Evolutionary conservation across 1,139 yeast species (phyloP), one percentile per base, ranked within the genome.

Genomic region (Barnettozyma hawaiiensis): DNA sequence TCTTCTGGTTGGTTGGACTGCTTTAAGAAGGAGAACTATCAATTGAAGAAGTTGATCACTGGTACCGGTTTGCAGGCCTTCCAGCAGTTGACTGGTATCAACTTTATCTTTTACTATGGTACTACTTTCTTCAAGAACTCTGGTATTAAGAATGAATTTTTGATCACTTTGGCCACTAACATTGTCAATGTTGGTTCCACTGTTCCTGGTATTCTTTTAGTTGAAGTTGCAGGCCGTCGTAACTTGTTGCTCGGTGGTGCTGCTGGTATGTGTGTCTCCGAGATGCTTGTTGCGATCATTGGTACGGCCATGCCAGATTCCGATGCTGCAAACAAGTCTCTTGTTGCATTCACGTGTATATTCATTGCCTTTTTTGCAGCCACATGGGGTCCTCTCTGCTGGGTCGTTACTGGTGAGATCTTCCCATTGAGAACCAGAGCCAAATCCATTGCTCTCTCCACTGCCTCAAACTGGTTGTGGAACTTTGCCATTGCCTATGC

Each of bases 391-490:
- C 89, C 90, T 34, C 70, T 78, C 47, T 76, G 77, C 34, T 83
- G 90, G 90, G 87, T 85, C 39, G 69, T 81, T 47, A 71, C 80
- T 48, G 83, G 85, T 40, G 94, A 84, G 62, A 70, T 81, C 47
- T 84, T 72, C 68, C 80, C 86, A 45, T 70, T 83, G 48, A 73
- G 80, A 47, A 75, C 81, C 48, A 73, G 94, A 65, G 85, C 83
- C 56, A 80, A 79, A 62, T 83, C 87, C 9, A 80, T 82, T 49
- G 78, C 90, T 27, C 60, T 82, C 40, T 75, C 85, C 43, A 78
- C 84, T 24, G 81, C 89, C n/a, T 71, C 85, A 41, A 83, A 83
- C 66, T 83, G 92, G 92, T 63, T 81, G 49, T 81, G 78, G 57
- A 83, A 82, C 66, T 83, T 82, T 63, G 76, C 75, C 22, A 77